Conservation (phyloP, 805 yeast species). For the Candida ortonii region DNA sequence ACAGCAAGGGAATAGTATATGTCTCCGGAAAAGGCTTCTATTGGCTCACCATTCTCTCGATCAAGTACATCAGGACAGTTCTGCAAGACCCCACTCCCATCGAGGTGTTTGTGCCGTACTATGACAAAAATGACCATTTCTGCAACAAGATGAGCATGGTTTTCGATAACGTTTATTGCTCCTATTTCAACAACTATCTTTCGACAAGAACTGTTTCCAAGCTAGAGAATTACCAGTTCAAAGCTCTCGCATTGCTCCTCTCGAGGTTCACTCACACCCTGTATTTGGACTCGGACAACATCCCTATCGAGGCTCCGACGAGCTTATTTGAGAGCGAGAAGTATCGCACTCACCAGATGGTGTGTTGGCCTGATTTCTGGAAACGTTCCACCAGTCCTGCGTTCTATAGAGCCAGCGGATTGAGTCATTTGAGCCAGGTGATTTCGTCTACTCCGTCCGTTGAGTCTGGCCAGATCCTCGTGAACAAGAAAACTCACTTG, state of each 20-base stretch:
- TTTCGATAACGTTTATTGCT: conserved; percentile 40
- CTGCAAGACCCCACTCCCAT: conserved; percentile 37
- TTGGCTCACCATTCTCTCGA: conserved; percentile 31
- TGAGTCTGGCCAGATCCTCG: conserved; percentile 68
- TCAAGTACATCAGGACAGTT: conserved; percentile 29
- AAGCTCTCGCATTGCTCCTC: conserved; percentile 46
- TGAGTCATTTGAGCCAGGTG: conserved; percentile 31
- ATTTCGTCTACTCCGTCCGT: conserved; percentile 51
- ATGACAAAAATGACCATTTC: conserved; percentile 42
- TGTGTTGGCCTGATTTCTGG: conserved; percentile 70
- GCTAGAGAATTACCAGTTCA: conserved; percentile 45
- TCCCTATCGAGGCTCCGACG: conserved; percentile 37
- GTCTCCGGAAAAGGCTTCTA: conserved; percentile 30
- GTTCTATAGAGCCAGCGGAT: conserved; percentile 48
- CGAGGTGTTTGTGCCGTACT: conserved; percentile 46
- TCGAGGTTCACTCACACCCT: conserved; percentile 45
- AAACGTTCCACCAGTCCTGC: conserved; percentile 59
- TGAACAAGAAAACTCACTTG: conserved; percentile 58
- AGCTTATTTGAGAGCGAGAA: conserved; percentile 45
- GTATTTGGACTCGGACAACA: conserved; percentile 49
- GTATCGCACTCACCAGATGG: conserved; percentile 43
- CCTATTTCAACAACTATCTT: conserved; percentile 36
- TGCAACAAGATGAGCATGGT: conserved; percentile 42
- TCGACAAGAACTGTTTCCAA: conserved; percentile 21
- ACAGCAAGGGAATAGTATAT: conserved; percentile 29